phyloP scores from a whole-genome alignment of 2,329 filamentous ascomycete species.

The Aspergillus nomiae region DNA sequence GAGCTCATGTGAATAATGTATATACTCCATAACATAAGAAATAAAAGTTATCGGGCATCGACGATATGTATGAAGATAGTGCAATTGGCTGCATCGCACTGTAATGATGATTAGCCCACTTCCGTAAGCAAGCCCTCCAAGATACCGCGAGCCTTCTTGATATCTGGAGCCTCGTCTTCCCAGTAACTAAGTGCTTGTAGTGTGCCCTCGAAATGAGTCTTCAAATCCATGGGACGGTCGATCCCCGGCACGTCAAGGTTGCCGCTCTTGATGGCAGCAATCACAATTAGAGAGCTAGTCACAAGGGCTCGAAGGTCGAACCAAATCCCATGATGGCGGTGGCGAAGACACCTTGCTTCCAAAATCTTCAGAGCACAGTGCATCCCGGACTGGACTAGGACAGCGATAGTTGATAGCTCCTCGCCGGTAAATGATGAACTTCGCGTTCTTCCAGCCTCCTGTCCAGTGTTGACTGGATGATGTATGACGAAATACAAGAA shows the following conservation, averaged over 20 bases:
- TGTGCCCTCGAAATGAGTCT: conserved; percentile 1
- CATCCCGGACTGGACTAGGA: conserved; percentile 19
- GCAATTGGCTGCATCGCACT: not conserved
- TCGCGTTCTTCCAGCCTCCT: not conserved
- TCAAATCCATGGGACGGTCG: not conserved
- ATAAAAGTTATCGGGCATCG: not conserved
- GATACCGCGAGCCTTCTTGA: conserved; percentile 14
- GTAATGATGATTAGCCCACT: not conserved
- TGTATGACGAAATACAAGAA: conserved; percentile 34
- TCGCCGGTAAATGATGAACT: not conserved
- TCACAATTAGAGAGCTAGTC: conserved; percentile 23
- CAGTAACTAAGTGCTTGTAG: conserved; percentile 8
- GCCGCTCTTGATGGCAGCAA: conserved; percentile 26
- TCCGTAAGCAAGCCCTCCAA: conserved; percentile 1
- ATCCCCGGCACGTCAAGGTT: conserved; percentile 15
- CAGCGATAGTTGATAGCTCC: not conserved
- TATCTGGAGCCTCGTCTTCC: conserved; percentile 10
- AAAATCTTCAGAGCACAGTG: conserved; percentile 30
- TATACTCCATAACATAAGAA: not conserved
- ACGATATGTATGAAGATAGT: not conserved
- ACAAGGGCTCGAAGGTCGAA: conserved; percentile 26
- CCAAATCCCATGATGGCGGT: conserved; percentile 37
- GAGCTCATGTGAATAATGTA: not conserved
- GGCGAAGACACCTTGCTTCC: conserved; percentile 23
- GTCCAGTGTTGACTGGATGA: not conserved